Evolutionary conservation across 352 stramenopile genomes (phyloP).

Genomic region (Globisporangium uncinulatum): DNA sequence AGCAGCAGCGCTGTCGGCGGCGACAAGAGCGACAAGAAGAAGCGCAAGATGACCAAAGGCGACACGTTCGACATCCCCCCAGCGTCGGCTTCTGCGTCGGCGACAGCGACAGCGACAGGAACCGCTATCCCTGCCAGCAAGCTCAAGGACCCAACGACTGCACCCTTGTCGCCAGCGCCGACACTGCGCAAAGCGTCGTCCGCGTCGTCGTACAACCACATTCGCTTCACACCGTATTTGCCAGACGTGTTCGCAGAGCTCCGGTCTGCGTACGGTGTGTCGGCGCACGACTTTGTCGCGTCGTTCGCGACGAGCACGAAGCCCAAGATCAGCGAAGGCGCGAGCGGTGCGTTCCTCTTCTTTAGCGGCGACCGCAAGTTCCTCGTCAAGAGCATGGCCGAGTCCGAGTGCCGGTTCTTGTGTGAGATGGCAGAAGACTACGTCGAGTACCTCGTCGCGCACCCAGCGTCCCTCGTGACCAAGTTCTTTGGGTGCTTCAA

Average conservation of each 20-base stretch:
- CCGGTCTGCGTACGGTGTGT: slow-evolving; percentile 62
- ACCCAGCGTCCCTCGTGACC: slow-evolving; percentile 75
- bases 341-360: slow-evolving; percentile 90
- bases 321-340: slow-evolving; percentile 87
- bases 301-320: slow-evolving; percentile 84
- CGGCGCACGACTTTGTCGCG: slow-evolving; percentile 49
- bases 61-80: slow-evolving; percentile 15
- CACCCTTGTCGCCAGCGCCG: slow-evolving; percentile 5
- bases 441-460: slow-evolving; percentile 72
- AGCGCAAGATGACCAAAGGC: slow-evolving; percentile 8
- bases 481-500: slow-evolving; percentile 90
- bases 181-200: slow-evolving; percentile 7
- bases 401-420: slow-evolving; percentile 76
- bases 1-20: background rate
- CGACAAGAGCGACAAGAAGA: slow-evolving; percentile 4
- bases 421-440: slow-evolving; percentile 84
- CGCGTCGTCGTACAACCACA: slow-evolving; percentile 30
- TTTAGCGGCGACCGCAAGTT: slow-evolving; percentile 88
- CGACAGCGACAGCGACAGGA: background rate
- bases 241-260: slow-evolving; percentile 72
- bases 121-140: background rate
- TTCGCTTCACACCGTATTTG: slow-evolving; percentile 74
- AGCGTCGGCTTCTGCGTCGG: background rate
- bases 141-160: background rate
- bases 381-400: slow-evolving; percentile 89